Conservation (phyloP, 2,329 filamentous ascomycete species). For the Phaeosphaeriaceae sp. region DNA sequence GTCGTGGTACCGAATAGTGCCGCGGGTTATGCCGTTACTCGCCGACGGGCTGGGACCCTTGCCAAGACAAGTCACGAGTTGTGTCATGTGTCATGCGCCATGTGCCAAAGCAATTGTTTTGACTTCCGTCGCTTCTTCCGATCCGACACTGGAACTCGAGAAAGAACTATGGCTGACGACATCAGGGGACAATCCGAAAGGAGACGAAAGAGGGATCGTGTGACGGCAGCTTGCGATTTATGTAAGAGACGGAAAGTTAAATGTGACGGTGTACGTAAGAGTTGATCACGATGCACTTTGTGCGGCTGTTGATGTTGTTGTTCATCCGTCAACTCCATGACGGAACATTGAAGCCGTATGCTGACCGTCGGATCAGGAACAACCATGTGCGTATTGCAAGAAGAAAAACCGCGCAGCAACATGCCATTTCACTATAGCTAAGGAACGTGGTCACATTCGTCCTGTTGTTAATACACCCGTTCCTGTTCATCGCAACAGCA, state of each 20-base stretch:
- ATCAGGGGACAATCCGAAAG: slow-evolving; percentile 19
- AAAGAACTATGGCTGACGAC: neutral
- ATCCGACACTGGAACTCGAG: slow-evolving; percentile 1
- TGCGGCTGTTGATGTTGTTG: too few relatives aligned
- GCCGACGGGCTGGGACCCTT: neutral
- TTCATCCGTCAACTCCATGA: too few relatives aligned
- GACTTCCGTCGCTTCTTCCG: neutral
- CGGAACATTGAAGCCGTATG: neutral
- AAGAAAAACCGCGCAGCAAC: slow-evolving; percentile 50
- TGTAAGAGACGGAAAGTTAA: slow-evolving; percentile 52
- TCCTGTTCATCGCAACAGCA: neutral
- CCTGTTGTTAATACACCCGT: slow-evolving; percentile 40
- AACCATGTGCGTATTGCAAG: slow-evolving; percentile 59
- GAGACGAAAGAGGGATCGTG: slow-evolving; percentile 33
- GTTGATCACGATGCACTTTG: neutral
- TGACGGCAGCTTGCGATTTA: slow-evolving; percentile 38
- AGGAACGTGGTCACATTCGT: slow-evolving; percentile 39
- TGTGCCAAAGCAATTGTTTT: neutral
- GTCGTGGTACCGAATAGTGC: neutral
- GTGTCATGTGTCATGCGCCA: neutral
- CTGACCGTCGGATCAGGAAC: slow-evolving; percentile 26
- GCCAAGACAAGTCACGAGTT: neutral
- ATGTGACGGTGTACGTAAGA: slow-evolving; percentile 52
- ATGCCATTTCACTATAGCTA: slow-evolving; percentile 50
- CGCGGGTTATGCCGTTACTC: too few relatives aligned